phyloP scores from a whole-genome alignment of 441 rosid genomes.

The Populus trichocarpa region DNA sequence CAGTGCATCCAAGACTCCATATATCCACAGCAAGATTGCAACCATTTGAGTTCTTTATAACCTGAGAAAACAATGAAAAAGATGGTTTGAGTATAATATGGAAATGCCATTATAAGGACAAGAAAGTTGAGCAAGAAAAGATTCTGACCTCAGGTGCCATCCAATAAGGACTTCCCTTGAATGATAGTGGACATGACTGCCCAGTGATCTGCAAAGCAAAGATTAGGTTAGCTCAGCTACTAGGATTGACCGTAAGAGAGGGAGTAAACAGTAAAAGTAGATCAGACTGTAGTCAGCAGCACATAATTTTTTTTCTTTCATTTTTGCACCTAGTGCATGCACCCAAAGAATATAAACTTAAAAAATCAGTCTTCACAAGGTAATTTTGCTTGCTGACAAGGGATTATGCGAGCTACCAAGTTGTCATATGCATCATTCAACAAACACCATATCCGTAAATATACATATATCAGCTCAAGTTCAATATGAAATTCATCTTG shows the following conservation, averaged over 20 bases:
- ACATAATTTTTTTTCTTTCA: not conserved
- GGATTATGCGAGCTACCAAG: not conserved
- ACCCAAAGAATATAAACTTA: conserved; percentile 4
- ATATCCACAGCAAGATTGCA: conserved; percentile 77
- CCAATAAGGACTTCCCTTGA: conserved; percentile 99
- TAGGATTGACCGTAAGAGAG: not conserved
- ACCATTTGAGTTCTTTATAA: conserved; percentile 59
- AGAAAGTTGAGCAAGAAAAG: conserved; percentile 14
- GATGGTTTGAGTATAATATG: conserved; percentile 8
- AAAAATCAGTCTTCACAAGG: conserved; percentile 2
- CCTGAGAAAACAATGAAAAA: conserved; percentile 35
- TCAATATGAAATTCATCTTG: not conserved
- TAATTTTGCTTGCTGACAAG: not conserved
- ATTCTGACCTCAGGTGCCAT: conserved; percentile 96
- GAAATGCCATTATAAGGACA: conserved; percentile 8
- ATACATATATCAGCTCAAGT: conserved; percentile 3
- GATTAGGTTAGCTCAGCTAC: not conserved
- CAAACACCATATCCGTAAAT: not conserved
- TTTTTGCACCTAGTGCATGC: not conserved
- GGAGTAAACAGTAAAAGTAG: not conserved
- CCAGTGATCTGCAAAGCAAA: conserved; percentile 72
- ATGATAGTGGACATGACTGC: conserved; percentile 86
- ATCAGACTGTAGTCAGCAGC: not conserved
- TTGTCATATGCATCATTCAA: not conserved
- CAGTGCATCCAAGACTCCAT: conserved; percentile 92